Percentiles rank a stretch among this genome's conserved stretches.
These are phyloP conservation scores for Plantago lanceolata DNA, from an alignment of 305 asterid genomes.

Conservation along the genomic window DNA sequence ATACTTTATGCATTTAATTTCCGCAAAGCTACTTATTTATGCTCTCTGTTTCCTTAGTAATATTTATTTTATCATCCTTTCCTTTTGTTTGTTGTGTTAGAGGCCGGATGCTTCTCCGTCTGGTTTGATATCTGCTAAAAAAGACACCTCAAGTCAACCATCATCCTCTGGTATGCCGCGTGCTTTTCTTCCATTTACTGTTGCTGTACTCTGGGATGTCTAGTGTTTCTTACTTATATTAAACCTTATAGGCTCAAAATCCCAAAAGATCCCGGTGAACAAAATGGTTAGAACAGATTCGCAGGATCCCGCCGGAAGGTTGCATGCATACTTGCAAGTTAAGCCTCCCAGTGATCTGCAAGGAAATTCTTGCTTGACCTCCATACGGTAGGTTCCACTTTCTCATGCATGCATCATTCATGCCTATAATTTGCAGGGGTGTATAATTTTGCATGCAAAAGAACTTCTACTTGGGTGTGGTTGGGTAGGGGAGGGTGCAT, in stretches of 20 bases:
- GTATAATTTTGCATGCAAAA: too few relatives aligned
- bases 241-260: slow-evolving; percentile 46
- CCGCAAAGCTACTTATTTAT: slow-evolving; percentile 2
- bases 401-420: slow-evolving; percentile 22
- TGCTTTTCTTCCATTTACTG: slow-evolving; percentile 18
- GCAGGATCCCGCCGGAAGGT: slow-evolving; percentile 95
- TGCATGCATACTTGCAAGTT: slow-evolving; percentile 79
- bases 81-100: slow-evolving; percentile 31
- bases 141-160: slow-evolving; percentile 45
- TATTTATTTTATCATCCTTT: slow-evolving; percentile 21
- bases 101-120: slow-evolving; percentile 46
- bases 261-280: slow-evolving; percentile 69
- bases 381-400: slow-evolving; percentile 54
- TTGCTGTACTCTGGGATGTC: slow-evolving; percentile 6
- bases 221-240: slow-evolving; percentile 5
- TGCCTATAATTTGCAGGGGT: slow-evolving; percentile 16
- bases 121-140: slow-evolving; percentile 35
- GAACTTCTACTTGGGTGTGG: too few relatives aligned
- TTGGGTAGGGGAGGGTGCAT: too few relatives aligned
- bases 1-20: slow-evolving; percentile 3
- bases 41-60: slow-evolving; percentile 9
- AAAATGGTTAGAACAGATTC: slow-evolving; percentile 93
- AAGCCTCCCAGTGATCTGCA: slow-evolving; percentile 50
- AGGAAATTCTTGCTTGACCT: slow-evolving; percentile 59
- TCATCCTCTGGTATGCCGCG: slow-evolving; percentile 47